Conservation (phyloP, 331 rosid genomes). For the Quercus phellos region DNA sequence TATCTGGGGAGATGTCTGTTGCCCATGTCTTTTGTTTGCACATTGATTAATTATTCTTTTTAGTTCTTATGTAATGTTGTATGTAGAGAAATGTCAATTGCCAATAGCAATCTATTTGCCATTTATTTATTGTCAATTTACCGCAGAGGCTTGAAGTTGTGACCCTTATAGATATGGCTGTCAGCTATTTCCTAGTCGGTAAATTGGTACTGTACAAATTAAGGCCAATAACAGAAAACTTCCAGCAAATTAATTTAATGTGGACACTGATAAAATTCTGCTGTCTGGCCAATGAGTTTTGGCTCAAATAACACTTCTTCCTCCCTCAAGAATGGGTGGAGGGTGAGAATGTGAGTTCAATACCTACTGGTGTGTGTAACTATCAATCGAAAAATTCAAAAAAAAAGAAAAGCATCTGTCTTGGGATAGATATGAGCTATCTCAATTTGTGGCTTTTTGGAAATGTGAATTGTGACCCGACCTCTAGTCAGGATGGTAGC, state of each 20-base stretch:
- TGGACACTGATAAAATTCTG: neutral
- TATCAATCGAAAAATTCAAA: too few relatives aligned
- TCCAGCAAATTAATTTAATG: neutral
- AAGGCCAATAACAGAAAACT: neutral
- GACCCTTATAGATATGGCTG: neutral
- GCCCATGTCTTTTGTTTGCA: constrained; percentile 1
- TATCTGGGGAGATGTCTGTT: constrained; percentile 14
- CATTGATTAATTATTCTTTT: neutral
- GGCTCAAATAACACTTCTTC: too few relatives aligned
- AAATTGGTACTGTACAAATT: neutral
- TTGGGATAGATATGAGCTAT: neutral
- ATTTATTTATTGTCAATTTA: neutral
- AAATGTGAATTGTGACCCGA: neutral
- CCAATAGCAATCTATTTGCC: neutral
- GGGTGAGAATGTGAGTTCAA: too few relatives aligned
- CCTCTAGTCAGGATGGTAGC: too few relatives aligned
- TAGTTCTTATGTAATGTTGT: neutral
- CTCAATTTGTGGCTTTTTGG: neutral
- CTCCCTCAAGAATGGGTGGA: too few relatives aligned
- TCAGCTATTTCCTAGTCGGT: neutral
- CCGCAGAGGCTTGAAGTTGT: neutral
- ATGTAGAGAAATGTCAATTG: neutral
- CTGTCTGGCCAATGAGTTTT: too few relatives aligned
- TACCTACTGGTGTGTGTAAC: too few relatives aligned
- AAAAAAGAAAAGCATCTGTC: neutral